Evolutionary conservation across 148 eudicot genomes (phyloP).

Genomic region (Camellia granthamiana): DNA sequence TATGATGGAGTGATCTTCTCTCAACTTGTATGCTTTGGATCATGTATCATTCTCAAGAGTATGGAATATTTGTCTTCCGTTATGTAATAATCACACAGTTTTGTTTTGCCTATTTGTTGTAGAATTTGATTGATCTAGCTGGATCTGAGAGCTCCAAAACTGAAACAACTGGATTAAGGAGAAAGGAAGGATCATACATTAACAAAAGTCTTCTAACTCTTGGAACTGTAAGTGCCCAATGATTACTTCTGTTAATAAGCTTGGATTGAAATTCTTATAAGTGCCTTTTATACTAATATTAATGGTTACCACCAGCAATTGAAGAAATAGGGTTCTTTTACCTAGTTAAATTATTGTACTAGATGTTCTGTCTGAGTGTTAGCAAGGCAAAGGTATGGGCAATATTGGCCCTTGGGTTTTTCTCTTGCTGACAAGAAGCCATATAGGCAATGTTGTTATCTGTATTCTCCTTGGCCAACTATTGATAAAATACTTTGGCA

Average conservation of each 20-base stretch:
- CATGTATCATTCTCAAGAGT: not conserved
- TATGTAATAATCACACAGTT: constrained; percentile 13
- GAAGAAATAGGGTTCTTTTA: not conserved
- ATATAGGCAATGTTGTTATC: not conserved
- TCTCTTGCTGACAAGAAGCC: not conserved
- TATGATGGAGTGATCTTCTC: constrained; percentile 97
- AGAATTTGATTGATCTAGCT: constrained; percentile 97
- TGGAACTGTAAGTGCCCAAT: constrained; percentile 74
- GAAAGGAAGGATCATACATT: constrained; percentile 98
- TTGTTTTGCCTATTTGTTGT: constrained; percentile 11
- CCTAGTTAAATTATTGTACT: not conserved
- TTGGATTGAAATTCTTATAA: not conserved
- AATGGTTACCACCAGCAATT: not conserved
- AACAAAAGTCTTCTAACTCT: constrained; percentile 97
- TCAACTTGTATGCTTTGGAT: constrained; percentile 63
- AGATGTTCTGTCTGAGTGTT: too few relatives aligned
- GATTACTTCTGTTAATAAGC: not conserved
- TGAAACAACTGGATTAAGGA: constrained; percentile 92
- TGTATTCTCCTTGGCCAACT: not conserved
- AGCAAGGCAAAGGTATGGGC: too few relatives aligned
- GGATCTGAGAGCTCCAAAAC: constrained; percentile 99
- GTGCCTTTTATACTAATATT: not conserved
- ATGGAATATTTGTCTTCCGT: not conserved
- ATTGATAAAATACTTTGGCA: not conserved
- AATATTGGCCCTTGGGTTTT: not conserved